Evolutionary conservation across 257 asterid genomes (phyloP).

Genomic region (Coffea eugenioides): DNA sequence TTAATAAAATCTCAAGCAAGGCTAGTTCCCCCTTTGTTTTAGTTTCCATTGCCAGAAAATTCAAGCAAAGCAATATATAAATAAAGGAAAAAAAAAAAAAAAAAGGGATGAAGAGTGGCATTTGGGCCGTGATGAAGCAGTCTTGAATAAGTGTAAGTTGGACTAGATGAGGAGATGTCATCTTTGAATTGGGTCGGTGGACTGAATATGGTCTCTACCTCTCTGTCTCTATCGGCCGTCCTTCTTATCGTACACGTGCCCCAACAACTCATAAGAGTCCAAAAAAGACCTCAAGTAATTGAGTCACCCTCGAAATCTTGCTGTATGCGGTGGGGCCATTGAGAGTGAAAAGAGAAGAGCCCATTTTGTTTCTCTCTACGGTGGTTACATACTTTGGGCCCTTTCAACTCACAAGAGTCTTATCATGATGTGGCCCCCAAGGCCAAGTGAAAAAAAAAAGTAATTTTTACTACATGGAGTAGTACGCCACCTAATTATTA

Average conservation of each 20-base stretch:
- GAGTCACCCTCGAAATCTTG: neutral
- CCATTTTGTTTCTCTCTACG: neutral
- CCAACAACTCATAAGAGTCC: neutral
- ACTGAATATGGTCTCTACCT: neutral
- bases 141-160: neutral
- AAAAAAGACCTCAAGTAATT: neutral
- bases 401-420: slow-evolving; percentile 4
- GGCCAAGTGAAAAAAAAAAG: too few relatives aligned
- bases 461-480: too few relatives aligned
- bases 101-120: neutral
- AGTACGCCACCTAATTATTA: too few relatives aligned
- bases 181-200: neutral
- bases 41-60: too few relatives aligned
- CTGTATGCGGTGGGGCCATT: neutral
- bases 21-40: too few relatives aligned
- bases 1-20: too few relatives aligned
- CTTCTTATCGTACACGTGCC: slow-evolving; percentile 13
- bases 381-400: neutral
- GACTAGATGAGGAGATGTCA: neutral
- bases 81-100: neutral
- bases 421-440: neutral
- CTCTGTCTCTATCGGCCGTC: neutral
- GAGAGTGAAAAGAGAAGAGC: slow-evolving; percentile 6
- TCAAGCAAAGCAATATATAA: too few relatives aligned
- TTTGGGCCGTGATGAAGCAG: neutral